Evolutionary conservation across 352 stramenopile species (phyloP).

Genomic region (Elongisporangium anandrum): DNA sequence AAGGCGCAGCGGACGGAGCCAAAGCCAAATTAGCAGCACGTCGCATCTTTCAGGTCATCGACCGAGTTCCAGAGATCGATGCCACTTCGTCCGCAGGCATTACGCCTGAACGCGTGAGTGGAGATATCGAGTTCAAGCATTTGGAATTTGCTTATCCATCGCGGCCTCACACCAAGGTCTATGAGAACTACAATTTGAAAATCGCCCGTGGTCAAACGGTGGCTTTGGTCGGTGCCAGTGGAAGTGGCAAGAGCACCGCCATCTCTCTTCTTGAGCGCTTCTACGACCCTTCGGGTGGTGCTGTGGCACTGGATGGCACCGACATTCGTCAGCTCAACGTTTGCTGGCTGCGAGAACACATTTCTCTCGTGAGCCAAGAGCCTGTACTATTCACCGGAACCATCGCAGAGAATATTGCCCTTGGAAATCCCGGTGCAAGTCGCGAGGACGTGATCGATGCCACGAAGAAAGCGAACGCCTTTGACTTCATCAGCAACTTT

Average conservation of each 20-base stretch:
- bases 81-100: conserved; percentile 7
- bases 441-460: conserved; percentile 69
- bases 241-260: conserved; percentile 81
- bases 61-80: conserved; percentile 42
- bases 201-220: conserved; percentile 56
- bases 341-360: conserved; percentile 25
- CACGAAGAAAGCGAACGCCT: conserved; percentile 77
- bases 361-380: conserved; percentile 70
- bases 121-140: conserved; percentile 75
- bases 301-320: conserved; percentile 56
- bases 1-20: conserved; percentile 35
- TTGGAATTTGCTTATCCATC: conserved; percentile 78
- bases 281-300: conserved; percentile 49
- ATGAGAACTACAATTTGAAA: conserved; percentile 64
- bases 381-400: conserved; percentile 52
- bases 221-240: conserved; percentile 82
- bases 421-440: conserved; percentile 42
- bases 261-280: conserved; percentile 67
- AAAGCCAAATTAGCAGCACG: conserved; percentile 52
- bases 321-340: conserved; percentile 59
- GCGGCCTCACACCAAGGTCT: conserved; percentile 42
- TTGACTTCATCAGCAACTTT: conserved; percentile 84
- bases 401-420: conserved; percentile 46
- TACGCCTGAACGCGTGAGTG: conserved; percentile 22
- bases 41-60: conserved; percentile 52